Conservation (phyloP, 2,329 filamentous ascomycete genomes). For the Torrubiellomyces zombiae region DNA sequence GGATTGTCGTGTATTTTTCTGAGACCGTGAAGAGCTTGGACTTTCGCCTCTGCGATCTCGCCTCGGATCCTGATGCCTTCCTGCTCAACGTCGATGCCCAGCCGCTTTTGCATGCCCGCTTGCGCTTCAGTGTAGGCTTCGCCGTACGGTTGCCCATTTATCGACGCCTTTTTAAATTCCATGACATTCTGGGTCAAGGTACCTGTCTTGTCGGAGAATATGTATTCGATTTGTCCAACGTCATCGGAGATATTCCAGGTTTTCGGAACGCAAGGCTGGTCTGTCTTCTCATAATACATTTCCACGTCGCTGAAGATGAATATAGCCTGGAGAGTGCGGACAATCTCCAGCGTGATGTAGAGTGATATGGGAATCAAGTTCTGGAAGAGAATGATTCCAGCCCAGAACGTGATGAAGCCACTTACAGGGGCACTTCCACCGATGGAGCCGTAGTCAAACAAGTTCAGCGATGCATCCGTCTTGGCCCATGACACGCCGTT, state of each 20-base stretch:
- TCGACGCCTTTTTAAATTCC: slow-evolving; percentile 98
- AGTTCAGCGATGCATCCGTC: slow-evolving; percentile 55
- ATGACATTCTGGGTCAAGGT: slow-evolving; percentile 95
- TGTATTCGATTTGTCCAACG: slow-evolving; percentile 94
- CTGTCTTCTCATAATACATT: slow-evolving; percentile 94
- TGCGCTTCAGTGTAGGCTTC: slow-evolving; percentile 97
- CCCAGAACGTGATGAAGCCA: slow-evolving; percentile 95
- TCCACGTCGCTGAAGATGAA: slow-evolving; percentile 94
- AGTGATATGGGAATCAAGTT: slow-evolving; percentile 97
- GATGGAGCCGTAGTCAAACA: slow-evolving; percentile 75
- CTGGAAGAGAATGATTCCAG: slow-evolving; percentile 85
- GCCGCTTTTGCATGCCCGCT: slow-evolving; percentile 83
- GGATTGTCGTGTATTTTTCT: slow-evolving; percentile 74
- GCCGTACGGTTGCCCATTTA: slow-evolving; percentile 92
- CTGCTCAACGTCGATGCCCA: slow-evolving; percentile 73
- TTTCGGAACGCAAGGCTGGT: slow-evolving; percentile 91
- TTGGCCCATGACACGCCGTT: slow-evolving; percentile 72
- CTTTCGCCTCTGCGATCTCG: slow-evolving; percentile 66
- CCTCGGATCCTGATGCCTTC: slow-evolving; percentile 55
- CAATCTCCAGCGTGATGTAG: slow-evolving; percentile 93
- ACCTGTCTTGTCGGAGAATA: slow-evolving; percentile 96
- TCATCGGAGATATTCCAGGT: slow-evolving; percentile 99
- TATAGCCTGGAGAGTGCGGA: slow-evolving; percentile 79
- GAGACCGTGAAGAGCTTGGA: slow-evolving; percentile 54
- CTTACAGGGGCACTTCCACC: slow-evolving; percentile 59